Conservation (phyloP, 1,284 basidiomycete genomes). For the Porogramme epimiltina region DNA sequence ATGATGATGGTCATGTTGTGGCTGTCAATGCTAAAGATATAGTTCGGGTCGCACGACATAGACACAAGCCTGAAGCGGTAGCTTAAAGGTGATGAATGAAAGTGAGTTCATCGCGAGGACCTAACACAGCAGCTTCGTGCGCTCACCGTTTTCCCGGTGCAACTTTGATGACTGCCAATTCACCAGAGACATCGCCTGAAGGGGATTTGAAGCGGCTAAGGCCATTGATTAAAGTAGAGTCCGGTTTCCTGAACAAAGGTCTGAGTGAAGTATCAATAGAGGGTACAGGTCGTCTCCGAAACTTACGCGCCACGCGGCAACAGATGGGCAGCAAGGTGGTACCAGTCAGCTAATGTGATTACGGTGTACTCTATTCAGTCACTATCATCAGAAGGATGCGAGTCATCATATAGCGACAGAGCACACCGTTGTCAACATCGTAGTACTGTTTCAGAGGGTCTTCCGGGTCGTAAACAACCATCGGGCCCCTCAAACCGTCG, state of each 20-base stretch:
- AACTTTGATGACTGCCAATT: slow-evolving; percentile 35
- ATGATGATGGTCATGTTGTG: slow-evolving; percentile 39
- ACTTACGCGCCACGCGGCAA: slow-evolving; percentile 18
- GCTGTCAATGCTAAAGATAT: slow-evolving; percentile 34
- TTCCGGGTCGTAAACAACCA: slow-evolving; percentile 42
- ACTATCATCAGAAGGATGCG: neutral
- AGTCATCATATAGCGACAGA: neutral
- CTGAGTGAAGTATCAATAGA: too few species aligned
- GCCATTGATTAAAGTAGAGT: slow-evolving; percentile 53
- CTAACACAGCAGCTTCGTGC: too few species aligned
- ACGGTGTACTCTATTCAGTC: slow-evolving; percentile 19
- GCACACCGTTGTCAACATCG: slow-evolving; percentile 29
- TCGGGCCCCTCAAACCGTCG: slow-evolving; percentile 27
- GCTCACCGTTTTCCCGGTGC: slow-evolving; percentile 33
- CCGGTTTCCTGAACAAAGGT: neutral
- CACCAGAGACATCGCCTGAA: slow-evolving; percentile 16
- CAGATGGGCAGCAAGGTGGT: slow-evolving; percentile 15
- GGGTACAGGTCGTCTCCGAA: too few species aligned
- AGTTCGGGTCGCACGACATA: slow-evolving; percentile 38
- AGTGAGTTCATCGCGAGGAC: too few species aligned
- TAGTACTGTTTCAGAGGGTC: slow-evolving; percentile 40
- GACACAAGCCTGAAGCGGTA: slow-evolving; percentile 49
- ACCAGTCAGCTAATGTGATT: slow-evolving; percentile 28
- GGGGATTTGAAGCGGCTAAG: slow-evolving; percentile 33
- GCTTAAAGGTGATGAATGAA: neutral